phyloP scores from a whole-genome alignment of 108 stramenopile genomes.

The Skeletonema tropicum region DNA sequence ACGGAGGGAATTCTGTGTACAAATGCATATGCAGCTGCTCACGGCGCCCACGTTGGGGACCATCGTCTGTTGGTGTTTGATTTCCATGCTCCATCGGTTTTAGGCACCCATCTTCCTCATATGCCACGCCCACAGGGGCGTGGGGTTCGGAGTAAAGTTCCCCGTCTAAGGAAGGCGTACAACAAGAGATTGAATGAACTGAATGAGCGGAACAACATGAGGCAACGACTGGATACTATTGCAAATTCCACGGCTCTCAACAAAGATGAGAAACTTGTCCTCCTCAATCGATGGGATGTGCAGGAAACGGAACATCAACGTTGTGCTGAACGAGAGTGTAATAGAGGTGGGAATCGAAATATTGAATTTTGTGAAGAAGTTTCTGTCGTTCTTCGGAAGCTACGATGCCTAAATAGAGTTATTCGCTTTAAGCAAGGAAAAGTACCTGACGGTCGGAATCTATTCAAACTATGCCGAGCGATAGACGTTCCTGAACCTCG shows the following conservation, averaged over 20 bases:
- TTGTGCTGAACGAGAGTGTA: neutral
- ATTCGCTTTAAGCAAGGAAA: conserved; percentile 2
- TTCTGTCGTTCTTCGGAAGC: neutral
- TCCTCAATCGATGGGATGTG: neutral
- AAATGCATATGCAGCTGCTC: neutral
- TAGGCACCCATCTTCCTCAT: conserved; percentile 7
- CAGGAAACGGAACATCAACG: neutral
- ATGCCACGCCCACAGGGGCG: neutral
- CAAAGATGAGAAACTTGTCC: neutral
- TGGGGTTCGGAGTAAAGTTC: conserved; percentile 1
- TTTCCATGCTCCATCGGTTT: conserved; percentile 3
- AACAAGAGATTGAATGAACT: neutral
- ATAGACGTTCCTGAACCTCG: neutral
- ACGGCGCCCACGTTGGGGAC: conserved; percentile 22
- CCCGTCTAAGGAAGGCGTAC: conserved; percentile 1
- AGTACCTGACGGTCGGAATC: conserved; percentile 7
- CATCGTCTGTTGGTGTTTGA: conserved; percentile 19
- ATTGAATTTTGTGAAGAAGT: neutral
- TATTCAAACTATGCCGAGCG: neutral
- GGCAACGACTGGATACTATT: neutral
- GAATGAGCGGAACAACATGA: neutral
- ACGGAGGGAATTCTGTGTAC: neutral
- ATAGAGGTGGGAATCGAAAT: neutral
- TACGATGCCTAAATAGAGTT: conserved; percentile 6
- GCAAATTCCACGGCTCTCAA: neutral